Conservation (phyloP, 345 rosid genomes). For the Leavenworthia alabamica region DNA sequence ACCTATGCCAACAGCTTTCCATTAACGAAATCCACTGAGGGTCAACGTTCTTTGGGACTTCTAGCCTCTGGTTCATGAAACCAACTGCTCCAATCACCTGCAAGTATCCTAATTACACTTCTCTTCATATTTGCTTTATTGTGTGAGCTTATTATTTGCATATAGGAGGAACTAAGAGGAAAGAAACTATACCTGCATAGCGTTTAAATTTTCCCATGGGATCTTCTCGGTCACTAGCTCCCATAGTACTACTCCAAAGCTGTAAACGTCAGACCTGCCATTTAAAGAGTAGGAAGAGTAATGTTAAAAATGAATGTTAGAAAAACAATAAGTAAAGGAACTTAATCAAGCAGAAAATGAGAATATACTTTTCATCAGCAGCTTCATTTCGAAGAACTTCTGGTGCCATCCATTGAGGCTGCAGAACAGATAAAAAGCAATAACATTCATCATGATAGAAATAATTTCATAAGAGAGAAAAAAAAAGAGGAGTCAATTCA, state of each 20-base stretch:
- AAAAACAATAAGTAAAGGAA: not conserved
- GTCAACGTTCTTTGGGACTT: constrained; percentile 70
- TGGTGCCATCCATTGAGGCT: constrained; percentile 99
- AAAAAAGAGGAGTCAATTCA: not conserved
- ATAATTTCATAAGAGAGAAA: not conserved
- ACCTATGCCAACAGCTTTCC: constrained; percentile 95
- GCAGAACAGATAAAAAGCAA: constrained; percentile 23
- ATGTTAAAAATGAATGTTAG: not conserved
- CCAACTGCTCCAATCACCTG: constrained; percentile 99
- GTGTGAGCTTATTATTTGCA: not conserved
- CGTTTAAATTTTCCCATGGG: constrained; percentile 93
- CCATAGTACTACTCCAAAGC: constrained; percentile 91
- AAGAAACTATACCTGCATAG: constrained; percentile 72
- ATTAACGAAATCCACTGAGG: constrained; percentile 77
- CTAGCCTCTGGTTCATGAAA: constrained; percentile 83
- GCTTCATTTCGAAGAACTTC: constrained; percentile 95
- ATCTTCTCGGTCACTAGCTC: constrained; percentile 93
- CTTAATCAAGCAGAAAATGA: constrained; percentile 14
- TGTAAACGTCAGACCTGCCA: constrained; percentile 80
- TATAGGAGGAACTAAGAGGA: not conserved
- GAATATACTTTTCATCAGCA: constrained; percentile 75
- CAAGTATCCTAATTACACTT: constrained; percentile 31
- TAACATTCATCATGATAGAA: not conserved
- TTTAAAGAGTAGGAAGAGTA: not conserved
- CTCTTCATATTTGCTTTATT: constrained; percentile 20